A percentile compares a stretch with the other conserved stretches of the same genome.
phyloP scores from a whole-genome alignment of 1,284 basidiomycete species.

The Apiotrichum veenhuisii region DNA sequence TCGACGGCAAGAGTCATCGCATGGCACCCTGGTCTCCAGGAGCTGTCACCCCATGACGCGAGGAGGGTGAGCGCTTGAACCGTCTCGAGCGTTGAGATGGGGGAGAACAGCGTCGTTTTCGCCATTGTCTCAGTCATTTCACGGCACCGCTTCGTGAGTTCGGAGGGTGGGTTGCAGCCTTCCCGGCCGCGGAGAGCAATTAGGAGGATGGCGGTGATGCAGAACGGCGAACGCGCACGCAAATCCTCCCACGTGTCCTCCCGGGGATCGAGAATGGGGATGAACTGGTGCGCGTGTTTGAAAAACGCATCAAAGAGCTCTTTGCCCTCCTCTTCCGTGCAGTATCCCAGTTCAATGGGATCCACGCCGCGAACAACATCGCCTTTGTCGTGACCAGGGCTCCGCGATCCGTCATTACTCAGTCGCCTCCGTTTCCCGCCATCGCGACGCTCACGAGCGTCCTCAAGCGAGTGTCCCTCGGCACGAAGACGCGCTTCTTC shows the following conservation, averaged over 20 bases:
- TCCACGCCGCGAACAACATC: slow-evolving; percentile 8
- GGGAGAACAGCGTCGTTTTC: slow-evolving; percentile 29
- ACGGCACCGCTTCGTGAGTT: slow-evolving; percentile 12
- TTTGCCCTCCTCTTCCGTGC: slow-evolving; percentile 19
- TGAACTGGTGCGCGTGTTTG: slow-evolving; percentile 24
- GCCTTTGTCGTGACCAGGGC: background rate
- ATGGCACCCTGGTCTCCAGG: slow-evolving; percentile 29
- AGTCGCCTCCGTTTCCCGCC: background rate
- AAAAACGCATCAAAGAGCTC: slow-evolving; percentile 29
- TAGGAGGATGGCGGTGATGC: slow-evolving; percentile 28
- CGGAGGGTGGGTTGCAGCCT: slow-evolving; percentile 10
- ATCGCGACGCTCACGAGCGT: background rate
- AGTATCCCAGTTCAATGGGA: slow-evolving; percentile 21
- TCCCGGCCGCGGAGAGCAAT: slow-evolving; percentile 12
- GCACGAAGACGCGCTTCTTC: slow-evolving; percentile 15
- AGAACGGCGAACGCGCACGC: slow-evolving; percentile 26
- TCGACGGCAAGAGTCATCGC: slow-evolving; percentile 32
- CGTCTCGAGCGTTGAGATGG: slow-evolving; percentile 27
- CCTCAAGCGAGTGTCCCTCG: slow-evolving; percentile 4
- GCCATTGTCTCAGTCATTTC: slow-evolving; percentile 29
- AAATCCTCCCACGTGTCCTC: slow-evolving; percentile 32
- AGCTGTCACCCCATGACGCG: slow-evolving; percentile 18
- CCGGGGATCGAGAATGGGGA: slow-evolving; percentile 27
- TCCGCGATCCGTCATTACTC: background rate
- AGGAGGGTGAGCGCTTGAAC: slow-evolving; percentile 26